phyloP scores from a whole-genome alignment of 129 eudicot species.

The Erigeron canadensis region DNA sequence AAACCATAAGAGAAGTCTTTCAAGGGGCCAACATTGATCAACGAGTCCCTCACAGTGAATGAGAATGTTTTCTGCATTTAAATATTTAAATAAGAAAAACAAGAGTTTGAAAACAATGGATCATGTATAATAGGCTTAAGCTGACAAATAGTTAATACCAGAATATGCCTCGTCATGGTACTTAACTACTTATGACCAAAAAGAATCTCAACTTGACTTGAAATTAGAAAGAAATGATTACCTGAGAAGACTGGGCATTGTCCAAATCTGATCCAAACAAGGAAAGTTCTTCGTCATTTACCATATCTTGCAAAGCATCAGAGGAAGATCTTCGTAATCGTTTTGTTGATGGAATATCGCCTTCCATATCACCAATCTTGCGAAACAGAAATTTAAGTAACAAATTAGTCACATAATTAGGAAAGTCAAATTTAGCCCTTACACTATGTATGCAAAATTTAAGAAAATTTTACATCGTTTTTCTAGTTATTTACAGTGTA shows the following conservation, averaged over 20 bases:
- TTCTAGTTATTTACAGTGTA: background rate
- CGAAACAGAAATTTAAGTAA: slow-evolving; percentile 15
- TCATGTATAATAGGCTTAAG: background rate
- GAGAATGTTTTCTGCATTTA: slow-evolving; percentile 81
- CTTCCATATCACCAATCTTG: slow-evolving; percentile 89
- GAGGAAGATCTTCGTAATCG: slow-evolving; percentile 80
- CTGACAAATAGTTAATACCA: background rate
- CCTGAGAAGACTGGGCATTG: slow-evolving; percentile 84
- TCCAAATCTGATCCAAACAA: slow-evolving; percentile 82
- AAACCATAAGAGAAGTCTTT: slow-evolving; percentile 90
- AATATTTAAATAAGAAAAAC: background rate
- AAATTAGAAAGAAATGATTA: slow-evolving; percentile 26
- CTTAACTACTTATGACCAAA: slow-evolving; percentile 6
- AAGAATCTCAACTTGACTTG: slow-evolving; percentile 1
- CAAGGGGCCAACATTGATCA: slow-evolving; percentile 90
- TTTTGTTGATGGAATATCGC: slow-evolving; percentile 70
- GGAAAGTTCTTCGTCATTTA: slow-evolving; percentile 80
- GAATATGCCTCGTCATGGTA: background rate
- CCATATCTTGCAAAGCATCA: slow-evolving; percentile 89
- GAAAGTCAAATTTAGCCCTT: background rate
- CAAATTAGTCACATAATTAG: background rate
- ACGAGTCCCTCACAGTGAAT: slow-evolving; percentile 92
- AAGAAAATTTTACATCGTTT: slow-evolving; percentile 2
- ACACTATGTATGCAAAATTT: background rate
- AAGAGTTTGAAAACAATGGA: slow-evolving; percentile 1